Percentiles rank a stretch among this genome's conserved stretches.
These are phyloP conservation scores for Arthrobotrys conoides DNA, from an alignment of 2,329 filamentous ascomycete species.

Conservation along the genomic window DNA sequence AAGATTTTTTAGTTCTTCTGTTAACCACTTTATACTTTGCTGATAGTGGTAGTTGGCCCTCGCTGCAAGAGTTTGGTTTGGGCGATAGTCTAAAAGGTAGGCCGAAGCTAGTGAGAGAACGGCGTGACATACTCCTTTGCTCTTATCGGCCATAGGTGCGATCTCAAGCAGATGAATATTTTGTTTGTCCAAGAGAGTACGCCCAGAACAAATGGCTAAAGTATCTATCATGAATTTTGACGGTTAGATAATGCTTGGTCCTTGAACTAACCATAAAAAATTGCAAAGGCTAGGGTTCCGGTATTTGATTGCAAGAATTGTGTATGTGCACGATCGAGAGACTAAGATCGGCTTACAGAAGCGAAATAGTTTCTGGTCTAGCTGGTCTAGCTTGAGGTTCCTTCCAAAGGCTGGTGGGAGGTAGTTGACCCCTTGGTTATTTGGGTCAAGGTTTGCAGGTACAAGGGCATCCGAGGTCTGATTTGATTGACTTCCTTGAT, in stretches of 20 bases:
- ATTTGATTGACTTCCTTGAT: neutral
- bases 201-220: neutral
- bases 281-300: too few species aligned
- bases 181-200: slow-evolving; percentile 13
- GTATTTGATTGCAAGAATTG: too few species aligned
- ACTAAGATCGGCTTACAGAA: slow-evolving; percentile 8
- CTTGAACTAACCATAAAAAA: too few species aligned
- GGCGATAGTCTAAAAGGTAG: slow-evolving; percentile 18
- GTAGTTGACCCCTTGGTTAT: neutral
- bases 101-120: slow-evolving; percentile 2
- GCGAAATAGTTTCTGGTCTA: neutral
- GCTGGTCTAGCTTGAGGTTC: neutral
- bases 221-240: neutral
- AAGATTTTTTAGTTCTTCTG: neutral
- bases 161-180: slow-evolving; percentile 7
- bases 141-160: neutral
- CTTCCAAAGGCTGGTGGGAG: slow-evolving; percentile 1
- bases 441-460: neutral
- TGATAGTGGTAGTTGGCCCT: slow-evolving; percentile 5
- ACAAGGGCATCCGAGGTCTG: neutral
- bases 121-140: neutral
- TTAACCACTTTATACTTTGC: neutral
- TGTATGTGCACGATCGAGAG: too few species aligned
- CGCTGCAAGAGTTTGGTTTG: neutral
- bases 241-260: neutral